phyloP scores from a whole-genome alignment of 2,329 filamentous ascomycete species.

The Xylariaceae sp. region DNA sequence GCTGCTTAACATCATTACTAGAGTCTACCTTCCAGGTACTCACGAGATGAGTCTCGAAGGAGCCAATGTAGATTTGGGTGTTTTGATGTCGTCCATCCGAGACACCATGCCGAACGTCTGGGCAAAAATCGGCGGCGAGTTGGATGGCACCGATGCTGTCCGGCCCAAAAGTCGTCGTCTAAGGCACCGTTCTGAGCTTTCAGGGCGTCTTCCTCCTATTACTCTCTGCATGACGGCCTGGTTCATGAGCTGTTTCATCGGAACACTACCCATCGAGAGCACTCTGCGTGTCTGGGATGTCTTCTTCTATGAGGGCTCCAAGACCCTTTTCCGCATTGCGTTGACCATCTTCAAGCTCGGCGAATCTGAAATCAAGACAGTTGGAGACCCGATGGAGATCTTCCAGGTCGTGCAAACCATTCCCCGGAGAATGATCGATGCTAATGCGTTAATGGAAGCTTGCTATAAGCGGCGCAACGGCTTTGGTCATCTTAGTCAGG shows the following conservation, averaged over 20 bases:
- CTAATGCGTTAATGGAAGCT: slow-evolving; percentile 73
- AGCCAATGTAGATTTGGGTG: slow-evolving; percentile 88
- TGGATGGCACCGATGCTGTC: slow-evolving; percentile 45
- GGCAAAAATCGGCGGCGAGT: slow-evolving; percentile 78
- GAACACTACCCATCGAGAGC: slow-evolving; percentile 84
- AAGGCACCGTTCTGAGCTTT: slow-evolving; percentile 38
- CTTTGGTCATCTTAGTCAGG: slow-evolving; percentile 76
- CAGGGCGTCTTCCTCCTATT: slow-evolving; percentile 71
- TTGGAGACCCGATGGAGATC: slow-evolving; percentile 87
- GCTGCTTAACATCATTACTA: slow-evolving; percentile 87
- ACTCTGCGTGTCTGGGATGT: slow-evolving; percentile 92
- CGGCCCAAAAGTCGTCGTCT: slow-evolving; percentile 38
- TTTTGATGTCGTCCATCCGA: slow-evolving; percentile 80
- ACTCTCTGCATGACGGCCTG: slow-evolving; percentile 90
- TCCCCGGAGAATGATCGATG: slow-evolving; percentile 74
- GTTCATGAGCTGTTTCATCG: slow-evolving; percentile 98
- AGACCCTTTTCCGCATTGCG: slow-evolving; percentile 87
- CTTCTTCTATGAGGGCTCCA: slow-evolving; percentile 92
- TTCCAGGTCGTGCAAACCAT: slow-evolving; percentile 90
- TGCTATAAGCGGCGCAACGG: slow-evolving; percentile 77
- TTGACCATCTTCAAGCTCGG: slow-evolving; percentile 87
- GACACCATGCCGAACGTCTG: slow-evolving; percentile 80
- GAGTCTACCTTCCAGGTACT: slow-evolving; percentile 81
- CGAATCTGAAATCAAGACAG: slow-evolving; percentile 71
- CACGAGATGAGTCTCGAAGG: slow-evolving; percentile 87